Percentiles rank a stretch among this genome's conserved stretches.
Conservation (phyloP, 345 rosid species). For the Salix suchowensis region DNA sequence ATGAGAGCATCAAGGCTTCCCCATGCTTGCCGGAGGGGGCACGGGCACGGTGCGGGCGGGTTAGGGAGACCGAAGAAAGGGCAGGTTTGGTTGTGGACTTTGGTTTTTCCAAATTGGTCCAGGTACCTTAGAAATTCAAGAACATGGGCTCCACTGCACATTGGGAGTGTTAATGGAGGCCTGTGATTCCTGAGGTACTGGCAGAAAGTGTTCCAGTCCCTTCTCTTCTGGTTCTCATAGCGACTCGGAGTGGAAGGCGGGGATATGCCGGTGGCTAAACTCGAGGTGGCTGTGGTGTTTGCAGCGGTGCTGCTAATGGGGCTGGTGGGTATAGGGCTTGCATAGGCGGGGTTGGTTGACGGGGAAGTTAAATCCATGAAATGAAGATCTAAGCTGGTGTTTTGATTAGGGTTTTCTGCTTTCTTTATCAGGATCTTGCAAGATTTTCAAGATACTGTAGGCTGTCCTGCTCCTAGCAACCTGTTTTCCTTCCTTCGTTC, state of each 20-base stretch:
- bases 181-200: constrained; percentile 77
- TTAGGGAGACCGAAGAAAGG: constrained; percentile 82
- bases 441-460: background rate
- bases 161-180: constrained; percentile 65
- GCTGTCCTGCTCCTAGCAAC: background rate
- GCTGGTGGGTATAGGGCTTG: constrained; percentile 5
- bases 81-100: constrained; percentile 73
- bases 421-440: constrained; percentile 6
- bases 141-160: constrained; percentile 83
- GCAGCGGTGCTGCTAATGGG: background rate
- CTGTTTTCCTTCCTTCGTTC: background rate
- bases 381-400: background rate
- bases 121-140: constrained; percentile 79
- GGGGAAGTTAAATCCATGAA: constrained; percentile 23
- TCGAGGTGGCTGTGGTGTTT: background rate
- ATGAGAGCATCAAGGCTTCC: constrained; percentile 97
- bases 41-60: constrained; percentile 90
- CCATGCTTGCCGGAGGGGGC: constrained; percentile 95
- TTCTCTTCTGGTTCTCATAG: constrained; percentile 77
- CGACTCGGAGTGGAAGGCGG: constrained; percentile 54
- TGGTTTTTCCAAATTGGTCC: constrained; percentile 72
- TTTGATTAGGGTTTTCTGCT: constrained; percentile 21
- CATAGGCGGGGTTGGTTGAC: constrained; percentile 10
- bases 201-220: constrained; percentile 94
- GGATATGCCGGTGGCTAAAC: background rate